These are phyloP conservation scores for Metarhizium robertsii DNA, from an alignment of 2,329 filamentous ascomycete genomes.

Conservation along the genomic window DNA sequence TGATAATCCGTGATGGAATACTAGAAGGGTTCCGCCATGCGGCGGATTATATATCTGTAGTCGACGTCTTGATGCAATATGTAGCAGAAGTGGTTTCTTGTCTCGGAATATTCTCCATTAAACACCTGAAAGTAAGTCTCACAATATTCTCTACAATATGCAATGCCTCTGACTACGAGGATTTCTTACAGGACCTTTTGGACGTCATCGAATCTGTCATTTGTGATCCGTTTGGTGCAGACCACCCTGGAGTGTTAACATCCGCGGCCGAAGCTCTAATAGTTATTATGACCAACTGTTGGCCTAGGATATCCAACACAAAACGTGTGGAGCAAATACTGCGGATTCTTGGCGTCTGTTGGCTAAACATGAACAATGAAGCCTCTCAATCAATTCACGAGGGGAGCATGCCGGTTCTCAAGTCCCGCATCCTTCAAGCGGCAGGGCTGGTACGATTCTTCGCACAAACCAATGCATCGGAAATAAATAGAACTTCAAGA, in stretches of 20 bases:
- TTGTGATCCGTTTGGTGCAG: constrained; percentile 56
- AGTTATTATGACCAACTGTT: constrained; percentile 51
- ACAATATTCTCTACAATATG: background rate
- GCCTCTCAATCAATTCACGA: background rate
- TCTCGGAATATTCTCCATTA: constrained; percentile 53
- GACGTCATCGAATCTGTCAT: constrained; percentile 57
- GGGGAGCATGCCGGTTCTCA: background rate
- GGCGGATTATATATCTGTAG: constrained; percentile 46
- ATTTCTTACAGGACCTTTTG: constrained; percentile 46
- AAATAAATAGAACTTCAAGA: background rate
- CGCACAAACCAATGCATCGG: background rate
- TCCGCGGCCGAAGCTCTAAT: constrained; percentile 45
- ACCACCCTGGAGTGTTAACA: constrained; percentile 42
- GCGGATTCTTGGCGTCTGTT: constrained; percentile 51
- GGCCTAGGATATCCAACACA: constrained; percentile 52
- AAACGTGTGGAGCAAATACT: constrained; percentile 56
- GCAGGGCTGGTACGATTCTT: background rate
- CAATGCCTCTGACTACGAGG: constrained; percentile 6
- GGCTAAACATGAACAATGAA: constrained; percentile 43
- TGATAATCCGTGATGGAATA: constrained; percentile 45
- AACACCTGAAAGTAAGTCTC: constrained; percentile 52
- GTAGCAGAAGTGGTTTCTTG: constrained; percentile 39
- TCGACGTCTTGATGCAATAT: constrained; percentile 44
- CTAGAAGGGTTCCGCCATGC: constrained; percentile 48
- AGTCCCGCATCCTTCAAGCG: background rate